A percentile compares a stretch with the other conserved stretches of the same genome.
Conservation (phyloP, 2,329 filamentous ascomycete genomes). For the Sphaerulina populicola region DNA sequence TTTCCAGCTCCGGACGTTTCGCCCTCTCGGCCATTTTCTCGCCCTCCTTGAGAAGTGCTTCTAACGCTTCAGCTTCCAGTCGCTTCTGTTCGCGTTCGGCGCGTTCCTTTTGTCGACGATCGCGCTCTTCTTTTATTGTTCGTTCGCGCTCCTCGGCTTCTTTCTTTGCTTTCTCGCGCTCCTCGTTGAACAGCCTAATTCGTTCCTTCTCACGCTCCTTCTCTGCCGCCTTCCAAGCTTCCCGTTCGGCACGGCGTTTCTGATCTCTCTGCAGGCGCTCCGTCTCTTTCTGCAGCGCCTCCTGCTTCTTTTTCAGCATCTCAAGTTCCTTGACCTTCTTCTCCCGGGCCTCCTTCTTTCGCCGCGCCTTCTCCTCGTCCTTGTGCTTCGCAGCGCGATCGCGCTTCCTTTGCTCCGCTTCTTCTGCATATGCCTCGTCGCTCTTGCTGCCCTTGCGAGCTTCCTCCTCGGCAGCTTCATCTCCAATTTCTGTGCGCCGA, state of each 20-base stretch:
- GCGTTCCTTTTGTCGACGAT: slow-evolving; percentile 34
- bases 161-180: slow-evolving; percentile 37
- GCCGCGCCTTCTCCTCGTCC: slow-evolving; percentile 52
- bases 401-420: slow-evolving; percentile 53
- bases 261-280: slow-evolving; percentile 41
- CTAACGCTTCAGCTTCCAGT: slow-evolving; percentile 48
- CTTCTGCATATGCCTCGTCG: slow-evolving; percentile 63
- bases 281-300: slow-evolving; percentile 38
- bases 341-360: slow-evolving; percentile 53
- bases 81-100: slow-evolving; percentile 45
- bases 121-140: slow-evolving; percentile 42
- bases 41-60: slow-evolving; percentile 48
- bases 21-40: slow-evolving; percentile 48
- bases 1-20: slow-evolving; percentile 45
- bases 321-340: slow-evolving; percentile 48
- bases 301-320: slow-evolving; percentile 43
- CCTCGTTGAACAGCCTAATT: slow-evolving; percentile 45
- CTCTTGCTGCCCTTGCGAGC: slow-evolving; percentile 58
- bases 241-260: slow-evolving; percentile 42
- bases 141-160: slow-evolving; percentile 47
- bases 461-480: slow-evolving; percentile 60
- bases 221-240: slow-evolving; percentile 38
- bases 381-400: slow-evolving; percentile 56
- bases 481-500: slow-evolving; percentile 59
- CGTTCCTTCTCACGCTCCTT: slow-evolving; percentile 49